phyloP scores from a whole-genome alignment of 1,139 yeast species.

The Candida glucosophila region DNA sequence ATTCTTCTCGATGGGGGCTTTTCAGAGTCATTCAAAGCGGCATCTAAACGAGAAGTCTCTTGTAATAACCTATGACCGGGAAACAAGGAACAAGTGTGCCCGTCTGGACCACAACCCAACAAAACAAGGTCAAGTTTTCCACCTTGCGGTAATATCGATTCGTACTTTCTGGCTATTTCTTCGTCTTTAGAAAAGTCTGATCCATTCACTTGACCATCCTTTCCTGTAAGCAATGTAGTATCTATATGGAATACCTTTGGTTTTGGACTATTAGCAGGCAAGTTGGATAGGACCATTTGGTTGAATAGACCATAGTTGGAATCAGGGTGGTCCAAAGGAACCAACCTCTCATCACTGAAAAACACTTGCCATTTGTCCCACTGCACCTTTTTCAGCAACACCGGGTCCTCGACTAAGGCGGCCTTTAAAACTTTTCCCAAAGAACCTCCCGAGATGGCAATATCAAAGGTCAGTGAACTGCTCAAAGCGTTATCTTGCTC shows the following conservation, averaged over 20 bases:
- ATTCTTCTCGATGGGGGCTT: conserved; percentile 75
- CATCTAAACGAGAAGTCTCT: conserved; percentile 30
- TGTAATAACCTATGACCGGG: conserved; percentile 45
- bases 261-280: conserved; percentile 19
- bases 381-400: conserved; percentile 36
- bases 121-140: conserved; percentile 46
- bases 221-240: conserved; percentile 36
- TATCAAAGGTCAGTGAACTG: conserved; percentile 39
- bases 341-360: conserved; percentile 68
- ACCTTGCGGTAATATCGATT: conserved; percentile 31
- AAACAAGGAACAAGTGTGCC: conserved; percentile 72
- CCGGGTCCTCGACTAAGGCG: conserved; percentile 55
- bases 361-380: conserved; percentile 67
- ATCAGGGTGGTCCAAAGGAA: conserved; percentile 57
- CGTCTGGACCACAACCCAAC: conserved; percentile 76
- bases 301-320: conserved; percentile 63
- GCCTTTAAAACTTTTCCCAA: conserved; percentile 66
- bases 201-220: conserved; percentile 34
- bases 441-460: conserved; percentile 90
- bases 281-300: conserved; percentile 41
- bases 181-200: conserved; percentile 30
- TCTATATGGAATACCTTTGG: conserved; percentile 47
- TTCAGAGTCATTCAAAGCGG: conserved; percentile 53
- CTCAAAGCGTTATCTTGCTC: conserved; percentile 47
- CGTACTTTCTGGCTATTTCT: conserved; percentile 45